Evolutionary conservation across 2,329 filamentous ascomycete genomes (phyloP).

Genomic region (Paracamarosporium sp.): DNA sequence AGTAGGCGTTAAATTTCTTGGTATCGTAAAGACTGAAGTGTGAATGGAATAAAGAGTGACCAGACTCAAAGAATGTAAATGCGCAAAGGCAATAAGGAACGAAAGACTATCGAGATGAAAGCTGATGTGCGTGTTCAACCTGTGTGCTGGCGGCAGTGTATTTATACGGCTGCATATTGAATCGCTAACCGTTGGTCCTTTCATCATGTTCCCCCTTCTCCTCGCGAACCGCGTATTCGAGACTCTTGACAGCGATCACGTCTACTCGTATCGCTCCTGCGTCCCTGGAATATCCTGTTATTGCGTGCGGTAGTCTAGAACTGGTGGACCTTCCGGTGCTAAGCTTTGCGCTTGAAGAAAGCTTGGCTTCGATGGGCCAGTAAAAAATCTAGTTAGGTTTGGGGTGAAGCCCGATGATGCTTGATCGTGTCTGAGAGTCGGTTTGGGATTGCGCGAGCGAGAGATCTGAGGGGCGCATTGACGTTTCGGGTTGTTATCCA

Average conservation of each 20-base stretch:
- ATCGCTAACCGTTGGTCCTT: background rate
- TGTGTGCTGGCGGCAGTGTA: constrained; percentile 1
- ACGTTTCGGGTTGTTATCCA: constrained; percentile 28
- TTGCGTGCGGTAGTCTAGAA: constrained; percentile 12
- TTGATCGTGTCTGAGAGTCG: constrained; percentile 22
- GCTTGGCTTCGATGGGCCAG: constrained; percentile 18
- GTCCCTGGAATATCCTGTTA: constrained; percentile 17
- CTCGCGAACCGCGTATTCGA: background rate
- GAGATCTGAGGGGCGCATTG: constrained; percentile 25
- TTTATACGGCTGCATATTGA: constrained; percentile 8
- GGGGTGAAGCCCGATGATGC: constrained; percentile 8
- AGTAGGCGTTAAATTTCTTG: background rate
- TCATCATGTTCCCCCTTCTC: background rate
- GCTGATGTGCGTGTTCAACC: background rate
- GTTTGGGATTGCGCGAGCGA: constrained; percentile 22
- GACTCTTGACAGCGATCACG: constrained; percentile 15
- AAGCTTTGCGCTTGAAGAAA: constrained; percentile 19
- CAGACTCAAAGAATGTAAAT: constrained; percentile 38
- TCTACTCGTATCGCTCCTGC: constrained; percentile 15
- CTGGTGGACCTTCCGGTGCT: constrained; percentile 12
- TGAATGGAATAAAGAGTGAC: constrained; percentile 28
- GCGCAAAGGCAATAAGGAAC: constrained; percentile 17
- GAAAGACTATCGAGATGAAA: constrained; percentile 1
- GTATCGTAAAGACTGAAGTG: constrained; percentile 11
- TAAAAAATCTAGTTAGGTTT: constrained; percentile 5